Evolutionary conservation across 2,329 filamentous ascomycete genomes (phyloP).

Genomic region (Fusarium temperatum): DNA sequence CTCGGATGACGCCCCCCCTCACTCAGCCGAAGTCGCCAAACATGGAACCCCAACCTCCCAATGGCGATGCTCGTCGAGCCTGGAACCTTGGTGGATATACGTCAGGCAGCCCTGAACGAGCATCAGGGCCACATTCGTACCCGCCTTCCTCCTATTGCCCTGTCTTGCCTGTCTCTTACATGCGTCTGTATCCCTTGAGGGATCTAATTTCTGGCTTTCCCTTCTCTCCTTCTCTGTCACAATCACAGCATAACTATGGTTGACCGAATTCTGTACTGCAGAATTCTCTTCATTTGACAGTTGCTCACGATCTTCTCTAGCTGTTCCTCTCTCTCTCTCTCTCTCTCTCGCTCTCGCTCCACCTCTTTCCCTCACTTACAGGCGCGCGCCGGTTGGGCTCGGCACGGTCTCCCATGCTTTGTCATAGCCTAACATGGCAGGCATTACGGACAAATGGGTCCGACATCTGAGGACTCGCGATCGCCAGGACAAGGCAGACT

Average conservation of each 20-base stretch:
- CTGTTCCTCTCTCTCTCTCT: background rate
- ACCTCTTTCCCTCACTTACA: background rate
- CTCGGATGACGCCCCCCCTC: background rate
- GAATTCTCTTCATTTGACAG: constrained; percentile 2
- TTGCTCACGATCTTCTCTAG: background rate
- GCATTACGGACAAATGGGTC: constrained; percentile 30
- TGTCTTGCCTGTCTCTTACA: background rate
- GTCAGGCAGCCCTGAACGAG: background rate
- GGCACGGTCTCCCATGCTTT: constrained; percentile 12
- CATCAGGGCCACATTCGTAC: background rate
- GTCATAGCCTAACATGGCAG: constrained; percentile 19
- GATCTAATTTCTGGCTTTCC: background rate
- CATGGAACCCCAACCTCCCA: background rate
- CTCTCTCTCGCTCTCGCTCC: background rate
- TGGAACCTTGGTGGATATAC: background rate
- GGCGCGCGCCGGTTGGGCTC: background rate
- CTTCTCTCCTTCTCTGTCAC: background rate
- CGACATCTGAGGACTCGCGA: constrained; percentile 22
- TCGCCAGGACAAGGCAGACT: constrained; percentile 23
- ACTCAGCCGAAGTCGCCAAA: background rate
- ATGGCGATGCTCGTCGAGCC: background rate
- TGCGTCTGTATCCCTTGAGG: background rate
- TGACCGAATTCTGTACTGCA: constrained; percentile 2
- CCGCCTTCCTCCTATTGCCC: background rate
- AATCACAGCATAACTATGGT: background rate